Percentiles rank a stretch among this genome's conserved stretches.
phyloP scores from a whole-genome alignment of 2,329 filamentous ascomycete species.

The Fusarium oxysporum region DNA sequence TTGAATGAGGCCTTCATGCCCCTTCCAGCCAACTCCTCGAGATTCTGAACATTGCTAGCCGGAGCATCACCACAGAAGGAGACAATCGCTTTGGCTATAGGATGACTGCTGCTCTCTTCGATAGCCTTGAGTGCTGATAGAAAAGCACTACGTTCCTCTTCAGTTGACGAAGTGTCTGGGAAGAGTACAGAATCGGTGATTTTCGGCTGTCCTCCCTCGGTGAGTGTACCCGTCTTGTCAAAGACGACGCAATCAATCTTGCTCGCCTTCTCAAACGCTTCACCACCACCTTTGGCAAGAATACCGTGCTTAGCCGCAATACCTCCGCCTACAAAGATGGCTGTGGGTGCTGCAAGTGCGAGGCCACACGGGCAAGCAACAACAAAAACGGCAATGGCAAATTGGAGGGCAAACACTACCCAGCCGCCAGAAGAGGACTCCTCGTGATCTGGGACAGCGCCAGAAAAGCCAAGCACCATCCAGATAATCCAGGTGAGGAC shows the following conservation, averaged over 20 bases:
- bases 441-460: slow-evolving; percentile 67
- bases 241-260: slow-evolving; percentile 83
- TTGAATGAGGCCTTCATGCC: slow-evolving; percentile 69
- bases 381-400: slow-evolving; percentile 88
- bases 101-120: slow-evolving; percentile 80
- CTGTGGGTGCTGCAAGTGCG: slow-evolving; percentile 86
- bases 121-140: slow-evolving; percentile 68
- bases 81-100: slow-evolving; percentile 77
- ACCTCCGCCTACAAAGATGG: slow-evolving; percentile 84
- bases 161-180: slow-evolving; percentile 42
- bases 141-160: slow-evolving; percentile 49
- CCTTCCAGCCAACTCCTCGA: slow-evolving; percentile 78
- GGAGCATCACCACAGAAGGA: slow-evolving; percentile 65
- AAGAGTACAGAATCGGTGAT: slow-evolving; percentile 68
- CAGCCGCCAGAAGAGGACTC: slow-evolving; percentile 71
- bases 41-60: slow-evolving; percentile 51
- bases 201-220: slow-evolving; percentile 76
- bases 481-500: slow-evolving; percentile 78
- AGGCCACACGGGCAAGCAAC: slow-evolving; percentile 88
- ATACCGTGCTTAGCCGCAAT: slow-evolving; percentile 84
- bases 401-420: slow-evolving; percentile 80
- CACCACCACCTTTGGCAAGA: slow-evolving; percentile 84
- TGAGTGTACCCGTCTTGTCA: slow-evolving; percentile 89
- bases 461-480: slow-evolving; percentile 72
- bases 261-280: slow-evolving; percentile 87